phyloP scores from a whole-genome alignment of 805 yeast genomes.

The Sugiyamaella qingdaonensis region DNA sequence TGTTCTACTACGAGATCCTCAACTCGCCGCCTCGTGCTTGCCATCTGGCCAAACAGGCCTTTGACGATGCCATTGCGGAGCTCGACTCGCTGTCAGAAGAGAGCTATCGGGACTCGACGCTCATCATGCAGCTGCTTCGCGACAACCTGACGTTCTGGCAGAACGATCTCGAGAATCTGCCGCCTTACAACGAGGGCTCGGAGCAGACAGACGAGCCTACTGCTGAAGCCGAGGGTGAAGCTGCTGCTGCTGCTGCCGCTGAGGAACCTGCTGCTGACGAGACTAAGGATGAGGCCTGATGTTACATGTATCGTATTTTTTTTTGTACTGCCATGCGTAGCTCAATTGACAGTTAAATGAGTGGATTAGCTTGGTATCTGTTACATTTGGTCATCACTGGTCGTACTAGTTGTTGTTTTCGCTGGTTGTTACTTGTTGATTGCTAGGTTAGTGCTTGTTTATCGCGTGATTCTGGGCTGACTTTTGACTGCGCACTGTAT shows the following conservation, averaged over 20 bases:
- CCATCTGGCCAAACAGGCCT: slow-evolving; percentile 97
- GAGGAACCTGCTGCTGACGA: slow-evolving; percentile 10
- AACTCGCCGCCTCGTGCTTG: slow-evolving; percentile 98
- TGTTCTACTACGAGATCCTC: slow-evolving; percentile 95
- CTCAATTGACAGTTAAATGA: background rate
- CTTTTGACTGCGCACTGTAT: too few relatives aligned
- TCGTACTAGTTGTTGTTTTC: too few relatives aligned
- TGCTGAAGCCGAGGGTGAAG: slow-evolving; percentile 16
- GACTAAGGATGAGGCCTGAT: background rate
- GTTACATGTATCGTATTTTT: background rate
- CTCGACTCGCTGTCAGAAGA: slow-evolving; percentile 96
- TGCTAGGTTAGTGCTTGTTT: too few relatives aligned
- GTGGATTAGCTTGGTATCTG: too few relatives aligned
- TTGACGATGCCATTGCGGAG: slow-evolving; percentile 98
- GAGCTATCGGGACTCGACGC: slow-evolving; percentile 95
- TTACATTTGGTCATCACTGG: too few relatives aligned
- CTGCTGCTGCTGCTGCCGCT: slow-evolving; percentile 15
- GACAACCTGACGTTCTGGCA: slow-evolving; percentile 96
- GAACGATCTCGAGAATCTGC: slow-evolving; percentile 51
- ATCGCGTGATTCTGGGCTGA: too few relatives aligned
- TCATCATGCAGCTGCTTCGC: slow-evolving; percentile 97
- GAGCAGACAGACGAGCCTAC: slow-evolving; percentile 16
- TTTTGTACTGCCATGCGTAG: background rate
- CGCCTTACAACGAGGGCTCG: slow-evolving; percentile 11
- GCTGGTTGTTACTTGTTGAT: too few relatives aligned